A percentile compares a stretch with the other conserved stretches of the same genome.
Evolutionary conservation across 805 yeast genomes (phyloP).

Genomic region (Ogataea ganodermae): DNA sequence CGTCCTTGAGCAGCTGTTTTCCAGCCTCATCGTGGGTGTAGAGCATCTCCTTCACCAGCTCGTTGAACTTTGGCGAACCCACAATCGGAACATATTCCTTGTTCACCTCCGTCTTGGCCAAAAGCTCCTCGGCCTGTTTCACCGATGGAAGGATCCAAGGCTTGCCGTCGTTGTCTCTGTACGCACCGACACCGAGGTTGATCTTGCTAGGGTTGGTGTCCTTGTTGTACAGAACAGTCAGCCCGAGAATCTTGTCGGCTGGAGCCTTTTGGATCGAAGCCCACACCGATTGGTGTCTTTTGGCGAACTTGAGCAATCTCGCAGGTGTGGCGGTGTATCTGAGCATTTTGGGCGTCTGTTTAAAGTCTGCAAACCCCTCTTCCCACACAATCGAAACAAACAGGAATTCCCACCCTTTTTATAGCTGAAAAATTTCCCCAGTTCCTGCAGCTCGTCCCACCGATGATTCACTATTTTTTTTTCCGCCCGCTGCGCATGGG

Average conservation of each 20-base stretch:
- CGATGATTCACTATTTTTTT: slow-evolving; percentile 4
- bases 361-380: too few species aligned
- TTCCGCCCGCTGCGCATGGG: slow-evolving; percentile 2
- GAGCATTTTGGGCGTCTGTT: slow-evolving; percentile 18
- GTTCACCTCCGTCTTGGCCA: slow-evolving; percentile 52
- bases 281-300: slow-evolving; percentile 33
- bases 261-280: slow-evolving; percentile 51
- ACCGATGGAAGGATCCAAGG: slow-evolving; percentile 88
- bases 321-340: slow-evolving; percentile 17
- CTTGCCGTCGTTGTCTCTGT: slow-evolving; percentile 82
- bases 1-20: slow-evolving; percentile 53
- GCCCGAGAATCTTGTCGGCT: slow-evolving; percentile 84
- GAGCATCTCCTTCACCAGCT: slow-evolving; percentile 66
- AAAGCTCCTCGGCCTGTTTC: slow-evolving; percentile 58
- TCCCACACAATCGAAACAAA: too few species aligned
- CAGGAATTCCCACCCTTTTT: slow-evolving; percentile 2
- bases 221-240: slow-evolving; percentile 69
- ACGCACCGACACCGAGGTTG: slow-evolving; percentile 86
- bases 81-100: slow-evolving; percentile 87
- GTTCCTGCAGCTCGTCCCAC: slow-evolving; percentile 7
- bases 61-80: slow-evolving; percentile 71
- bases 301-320: slow-evolving; percentile 13
- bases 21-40: slow-evolving; percentile 67
- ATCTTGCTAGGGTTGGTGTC: slow-evolving; percentile 61
- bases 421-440: slow-evolving; percentile 6